Conservation (phyloP, 768 basidiomycete genomes). For the Steccherinum ochraceum region DNA sequence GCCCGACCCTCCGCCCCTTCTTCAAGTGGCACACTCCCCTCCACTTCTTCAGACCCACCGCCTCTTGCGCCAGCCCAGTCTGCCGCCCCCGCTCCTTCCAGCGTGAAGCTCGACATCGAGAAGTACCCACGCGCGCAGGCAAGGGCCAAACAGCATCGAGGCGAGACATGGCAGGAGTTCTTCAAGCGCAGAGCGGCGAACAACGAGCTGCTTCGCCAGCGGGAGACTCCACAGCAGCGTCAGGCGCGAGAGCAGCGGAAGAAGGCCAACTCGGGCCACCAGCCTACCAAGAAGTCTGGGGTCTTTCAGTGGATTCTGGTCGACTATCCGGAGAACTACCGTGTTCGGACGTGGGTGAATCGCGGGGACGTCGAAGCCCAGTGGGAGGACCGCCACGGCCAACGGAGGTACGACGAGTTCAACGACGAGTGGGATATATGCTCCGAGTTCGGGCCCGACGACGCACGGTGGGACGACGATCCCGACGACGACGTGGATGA, state of each 20-base stretch:
- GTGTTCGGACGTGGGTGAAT: neutral
- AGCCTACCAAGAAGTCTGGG: no score
- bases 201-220: neutral
- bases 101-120: no score
- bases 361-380: neutral
- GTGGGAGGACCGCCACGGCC: neutral
- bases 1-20: no score
- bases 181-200: no score
- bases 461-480: neutral
- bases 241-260: no score
- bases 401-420: neutral
- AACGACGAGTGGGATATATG: neutral
- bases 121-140: no score
- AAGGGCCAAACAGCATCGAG: no score
- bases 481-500: neutral
- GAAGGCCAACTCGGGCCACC: neutral
- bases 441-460: neutral
- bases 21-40: no score
- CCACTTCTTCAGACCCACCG: no score
- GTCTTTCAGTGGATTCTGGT: neutral
- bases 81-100: no score
- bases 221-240: neutral
- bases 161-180: neutral
- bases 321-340: neutral
- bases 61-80: no score